Percentiles rank a stretch among this genome's conserved stretches.
phyloP scores from a whole-genome alignment of 495 filamentous ascomycete genomes.

The Penicillium goetzii region DNA sequence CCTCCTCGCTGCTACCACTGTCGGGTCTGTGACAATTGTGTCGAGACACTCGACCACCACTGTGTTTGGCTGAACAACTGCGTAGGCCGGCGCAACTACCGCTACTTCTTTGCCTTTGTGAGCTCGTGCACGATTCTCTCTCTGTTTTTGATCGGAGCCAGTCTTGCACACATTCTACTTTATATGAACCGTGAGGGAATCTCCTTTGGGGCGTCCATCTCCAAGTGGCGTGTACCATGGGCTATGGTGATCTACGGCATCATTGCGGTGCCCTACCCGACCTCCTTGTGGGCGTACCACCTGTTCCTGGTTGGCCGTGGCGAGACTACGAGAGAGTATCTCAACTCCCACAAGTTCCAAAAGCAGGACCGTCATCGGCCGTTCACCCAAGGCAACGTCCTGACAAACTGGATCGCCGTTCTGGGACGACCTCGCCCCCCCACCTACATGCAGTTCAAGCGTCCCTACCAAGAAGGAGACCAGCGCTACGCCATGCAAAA shows the following conservation, averaged over 20 bases:
- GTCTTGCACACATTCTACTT: slow-evolving; percentile 76
- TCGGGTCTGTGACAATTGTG: slow-evolving; percentile 93
- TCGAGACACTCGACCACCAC: slow-evolving; percentile 97
- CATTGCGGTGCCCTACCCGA: slow-evolving; percentile 76
- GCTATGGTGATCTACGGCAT: slow-evolving; percentile 86
- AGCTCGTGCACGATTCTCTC: slow-evolving; percentile 73
- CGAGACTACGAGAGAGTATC: slow-evolving; percentile 93
- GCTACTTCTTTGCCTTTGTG: slow-evolving; percentile 94
- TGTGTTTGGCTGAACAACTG: slow-evolving; percentile 99
- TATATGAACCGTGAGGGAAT: slow-evolving; percentile 63
- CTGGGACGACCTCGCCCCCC: slow-evolving; percentile 83
- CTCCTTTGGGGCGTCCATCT: slow-evolving; percentile 68
- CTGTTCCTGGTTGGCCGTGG: slow-evolving; percentile 85
- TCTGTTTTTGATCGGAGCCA: slow-evolving; percentile 74
- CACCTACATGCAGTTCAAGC: slow-evolving; percentile 88
- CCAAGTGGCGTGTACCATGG: slow-evolving; percentile 75
- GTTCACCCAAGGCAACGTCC: slow-evolving; percentile 76
- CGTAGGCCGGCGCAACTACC: slow-evolving; percentile 95
- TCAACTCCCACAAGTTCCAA: slow-evolving; percentile 92
- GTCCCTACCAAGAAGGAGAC: slow-evolving; percentile 75
- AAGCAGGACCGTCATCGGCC: slow-evolving; percentile 90
- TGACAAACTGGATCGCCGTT: slow-evolving; percentile 81
- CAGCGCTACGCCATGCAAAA: slow-evolving; percentile 73
- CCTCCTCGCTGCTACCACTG: slow-evolving; percentile 95
- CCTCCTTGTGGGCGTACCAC: slow-evolving; percentile 84